Percentiles rank a stretch among this genome's conserved stretches.
phyloP scores from a whole-genome alignment of 2,329 filamentous ascomycete species.

The Ceratocystis lukuohia region DNA sequence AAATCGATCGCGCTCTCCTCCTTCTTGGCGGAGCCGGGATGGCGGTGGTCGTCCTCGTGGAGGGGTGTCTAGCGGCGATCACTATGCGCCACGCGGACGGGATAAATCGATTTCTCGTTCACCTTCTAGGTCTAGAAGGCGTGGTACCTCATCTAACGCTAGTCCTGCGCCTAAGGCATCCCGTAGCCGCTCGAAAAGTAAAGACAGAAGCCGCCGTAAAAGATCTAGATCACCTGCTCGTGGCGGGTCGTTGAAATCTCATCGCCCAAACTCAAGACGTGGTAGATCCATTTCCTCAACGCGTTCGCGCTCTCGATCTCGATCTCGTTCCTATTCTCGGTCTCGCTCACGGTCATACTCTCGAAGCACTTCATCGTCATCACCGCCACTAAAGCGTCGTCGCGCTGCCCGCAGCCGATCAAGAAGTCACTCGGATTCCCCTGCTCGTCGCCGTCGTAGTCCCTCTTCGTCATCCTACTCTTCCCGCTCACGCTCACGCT shows the following conservation, averaged over 20 bases:
- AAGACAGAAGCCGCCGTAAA: constrained; percentile 34
- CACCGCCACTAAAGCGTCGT: constrained; percentile 17
- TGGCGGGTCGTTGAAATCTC: constrained; percentile 26
- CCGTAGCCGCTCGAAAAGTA: constrained; percentile 39
- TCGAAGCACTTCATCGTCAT: constrained; percentile 18
- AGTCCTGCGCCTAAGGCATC: constrained; percentile 27
- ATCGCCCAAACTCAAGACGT: constrained; percentile 32
- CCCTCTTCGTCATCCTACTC: constrained; percentile 7
- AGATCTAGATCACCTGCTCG: constrained; percentile 27
- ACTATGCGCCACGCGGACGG: constrained; percentile 38
- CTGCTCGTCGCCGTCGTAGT: constrained; percentile 9
- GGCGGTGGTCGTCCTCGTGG: constrained; percentile 33
- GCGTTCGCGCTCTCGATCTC: constrained; percentile 18
- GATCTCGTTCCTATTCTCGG: constrained; percentile 22
- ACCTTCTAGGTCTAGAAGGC: constrained; percentile 24
- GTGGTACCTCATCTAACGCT: constrained; percentile 22
- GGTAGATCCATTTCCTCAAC: constrained; percentile 30
- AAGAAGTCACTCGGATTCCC: background rate
- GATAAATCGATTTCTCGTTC: constrained; percentile 22
- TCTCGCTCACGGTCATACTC: constrained; percentile 23
- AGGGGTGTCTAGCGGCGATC: constrained; percentile 28
- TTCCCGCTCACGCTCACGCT: constrained; percentile 12
- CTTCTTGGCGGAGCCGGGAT: constrained; percentile 25
- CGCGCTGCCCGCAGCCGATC: constrained; percentile 13
- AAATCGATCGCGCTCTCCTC: constrained; percentile 37